phyloP scores from a whole-genome alignment of 1,139 yeast species.

The Zygoascus meyerae region DNA sequence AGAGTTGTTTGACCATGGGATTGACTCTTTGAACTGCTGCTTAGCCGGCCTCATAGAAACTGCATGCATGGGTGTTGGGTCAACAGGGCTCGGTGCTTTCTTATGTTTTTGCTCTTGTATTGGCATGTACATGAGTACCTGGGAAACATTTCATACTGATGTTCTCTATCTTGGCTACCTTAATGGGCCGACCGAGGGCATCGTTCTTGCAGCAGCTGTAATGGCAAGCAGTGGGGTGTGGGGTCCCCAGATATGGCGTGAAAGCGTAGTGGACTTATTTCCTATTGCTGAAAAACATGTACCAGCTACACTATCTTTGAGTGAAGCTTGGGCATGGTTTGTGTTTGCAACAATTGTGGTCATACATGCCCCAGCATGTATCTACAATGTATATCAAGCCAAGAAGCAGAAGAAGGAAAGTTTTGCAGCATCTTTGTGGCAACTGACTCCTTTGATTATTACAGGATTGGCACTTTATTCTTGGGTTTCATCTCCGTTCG shows the following conservation, averaged over 20 bases:
- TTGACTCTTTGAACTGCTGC: slow-evolving; percentile 65
- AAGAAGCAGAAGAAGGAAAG: slow-evolving; percentile 40
- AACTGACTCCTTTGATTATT: slow-evolving; percentile 32
- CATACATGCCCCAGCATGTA: slow-evolving; percentile 41
- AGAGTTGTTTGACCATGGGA: slow-evolving; percentile 74
- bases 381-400: slow-evolving; percentile 59
- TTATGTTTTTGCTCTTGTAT: slow-evolving; percentile 60
- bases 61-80: slow-evolving; percentile 39
- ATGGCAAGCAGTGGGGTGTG: slow-evolving; percentile 51
- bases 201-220: slow-evolving; percentile 50
- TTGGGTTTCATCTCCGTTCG: slow-evolving; percentile 37
- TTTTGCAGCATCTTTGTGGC: slow-evolving; percentile 39
- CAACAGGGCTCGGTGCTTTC: slow-evolving; percentile 38
- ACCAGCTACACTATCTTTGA: slow-evolving; percentile 21
- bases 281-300: slow-evolving; percentile 10
- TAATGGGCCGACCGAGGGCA: slow-evolving; percentile 81
- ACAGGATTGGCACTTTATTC: slow-evolving; percentile 27
- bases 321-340: slow-evolving; percentile 34
- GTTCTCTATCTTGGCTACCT: slow-evolving; percentile 59
- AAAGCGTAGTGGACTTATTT: slow-evolving; percentile 23
- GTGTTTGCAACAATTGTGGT: slow-evolving; percentile 48
- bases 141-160: slow-evolving; percentile 80
- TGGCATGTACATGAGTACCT: slow-evolving; percentile 68
- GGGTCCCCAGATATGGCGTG: slow-evolving; percentile 59
- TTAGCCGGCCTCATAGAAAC: slow-evolving; percentile 38